These are phyloP conservation scores for grape (Vitis vinifera) DNA, from an alignment of 164 flowering plant species.

Conservation along the genomic window ASM3070453v1 NC_081810.1:3953501-3954000, in stretches of 20 bases:
- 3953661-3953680: background rate
- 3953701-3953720: background rate
- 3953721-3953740: slow-evolving; percentile 2
- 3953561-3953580: slow-evolving; percentile 78
- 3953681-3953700: background rate
- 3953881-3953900: slow-evolving; percentile 86
- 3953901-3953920: slow-evolving; percentile 84
- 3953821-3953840: slow-evolving; percentile 91
- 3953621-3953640: slow-evolving; percentile 52
- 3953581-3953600: slow-evolving; percentile 81
- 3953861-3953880: slow-evolving; percentile 90
- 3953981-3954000: background rate
- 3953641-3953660: background rate
- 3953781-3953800: slow-evolving; percentile 63
- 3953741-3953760: slow-evolving; percentile 21
- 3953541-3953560: slow-evolving; percentile 83
- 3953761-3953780: slow-evolving; percentile 57
- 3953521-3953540: slow-evolving; percentile 56
- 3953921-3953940: slow-evolving; percentile 78
- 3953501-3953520: slow-evolving; percentile 38
- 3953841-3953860: slow-evolving; percentile 92
- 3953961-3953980: background rate
- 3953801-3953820: slow-evolving; percentile 53
- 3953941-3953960: slow-evolving; percentile 38
- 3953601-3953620: slow-evolving; percentile 79